A percentile compares a stretch with the other conserved stretches of the same genome.
These are phyloP conservation scores for Phaffia tasmanica DNA, from an alignment of 768 basidiomycete genomes.

Conservation along the genomic window DNA sequence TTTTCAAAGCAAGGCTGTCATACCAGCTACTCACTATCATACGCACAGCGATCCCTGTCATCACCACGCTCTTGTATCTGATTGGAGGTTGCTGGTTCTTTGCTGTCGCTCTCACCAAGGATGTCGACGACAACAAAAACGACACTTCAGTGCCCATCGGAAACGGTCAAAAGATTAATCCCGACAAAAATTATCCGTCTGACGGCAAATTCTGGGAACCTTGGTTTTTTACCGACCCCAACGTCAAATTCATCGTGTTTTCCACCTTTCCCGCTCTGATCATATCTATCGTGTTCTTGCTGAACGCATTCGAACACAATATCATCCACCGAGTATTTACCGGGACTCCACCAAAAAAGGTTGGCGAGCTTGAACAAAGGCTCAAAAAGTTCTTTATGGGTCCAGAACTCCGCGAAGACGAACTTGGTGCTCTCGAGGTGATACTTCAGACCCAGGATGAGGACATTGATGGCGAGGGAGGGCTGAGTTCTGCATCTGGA, in stretches of 20 bases:
- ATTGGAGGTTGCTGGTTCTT: conserved; percentile 16
- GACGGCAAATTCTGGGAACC: conserved; percentile 13
- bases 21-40: background rate
- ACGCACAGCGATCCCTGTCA: background rate
- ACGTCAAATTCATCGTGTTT: conserved; percentile 10
- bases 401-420: too few relatives aligned
- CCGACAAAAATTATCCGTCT: background rate
- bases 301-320: background rate
- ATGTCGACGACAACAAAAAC: background rate
- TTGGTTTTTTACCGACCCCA: conserved; percentile 13
- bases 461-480: too few relatives aligned
- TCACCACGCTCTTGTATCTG: background rate
- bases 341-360: conserved; percentile 3
- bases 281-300: background rate
- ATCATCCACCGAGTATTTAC: background rate
- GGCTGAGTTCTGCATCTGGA: too few relatives aligned
- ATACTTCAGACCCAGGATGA: too few relatives aligned
- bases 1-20: background rate
- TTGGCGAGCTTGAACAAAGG: background rate
- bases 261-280: background rate
- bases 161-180: background rate
- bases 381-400: background rate
- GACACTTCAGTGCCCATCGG: background rate
- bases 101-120: background rate
- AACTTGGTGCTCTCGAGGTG: too few relatives aligned